Conservation (phyloP, 2,329 filamentous ascomycete genomes). For the Pseudocercospora vitis region DNA sequence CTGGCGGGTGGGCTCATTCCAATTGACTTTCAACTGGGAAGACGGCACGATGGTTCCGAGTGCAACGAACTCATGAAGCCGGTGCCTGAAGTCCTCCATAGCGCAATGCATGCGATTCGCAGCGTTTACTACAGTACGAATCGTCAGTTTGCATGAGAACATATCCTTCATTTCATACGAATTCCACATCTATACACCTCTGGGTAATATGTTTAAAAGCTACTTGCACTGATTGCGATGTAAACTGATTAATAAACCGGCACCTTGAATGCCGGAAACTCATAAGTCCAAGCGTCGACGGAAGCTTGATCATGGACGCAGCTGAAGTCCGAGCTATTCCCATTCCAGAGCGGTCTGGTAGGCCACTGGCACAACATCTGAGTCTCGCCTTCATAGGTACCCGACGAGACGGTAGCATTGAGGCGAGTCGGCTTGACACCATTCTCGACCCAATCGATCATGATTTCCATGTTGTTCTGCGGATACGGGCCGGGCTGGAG, state of each 20-base stretch:
- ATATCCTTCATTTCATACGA: too few relatives aligned
- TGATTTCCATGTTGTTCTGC: constrained; percentile 47
- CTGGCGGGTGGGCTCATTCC: too few relatives aligned
- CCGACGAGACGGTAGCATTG: constrained; percentile 42
- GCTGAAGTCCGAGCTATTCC: constrained; percentile 37
- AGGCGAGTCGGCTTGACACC: constrained; percentile 47
- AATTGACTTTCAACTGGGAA: too few relatives aligned
- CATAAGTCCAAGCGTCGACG: constrained; percentile 29
- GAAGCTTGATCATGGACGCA: constrained; percentile 41
- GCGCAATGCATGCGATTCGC: too few relatives aligned
- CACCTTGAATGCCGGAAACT: constrained; percentile 24
- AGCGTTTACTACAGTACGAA: too few relatives aligned
- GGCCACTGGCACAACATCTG: constrained; percentile 48
- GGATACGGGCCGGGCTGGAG: constrained; percentile 44
- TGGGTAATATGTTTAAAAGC: too few relatives aligned
- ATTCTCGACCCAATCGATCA: constrained; percentile 57
- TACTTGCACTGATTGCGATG: too few relatives aligned
- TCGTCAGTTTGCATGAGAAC: too few relatives aligned
- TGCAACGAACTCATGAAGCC: too few relatives aligned
- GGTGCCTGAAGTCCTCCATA: too few relatives aligned
- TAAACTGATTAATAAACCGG: constrained; percentile 20
- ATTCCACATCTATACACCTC: too few relatives aligned
- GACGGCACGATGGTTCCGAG: too few relatives aligned
- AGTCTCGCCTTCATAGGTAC: constrained; percentile 36
- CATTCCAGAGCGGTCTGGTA: constrained; percentile 45